Evolutionary conservation across 1,139 yeast species (phyloP).

Genomic region (Scheffersomyces segobiensis): DNA sequence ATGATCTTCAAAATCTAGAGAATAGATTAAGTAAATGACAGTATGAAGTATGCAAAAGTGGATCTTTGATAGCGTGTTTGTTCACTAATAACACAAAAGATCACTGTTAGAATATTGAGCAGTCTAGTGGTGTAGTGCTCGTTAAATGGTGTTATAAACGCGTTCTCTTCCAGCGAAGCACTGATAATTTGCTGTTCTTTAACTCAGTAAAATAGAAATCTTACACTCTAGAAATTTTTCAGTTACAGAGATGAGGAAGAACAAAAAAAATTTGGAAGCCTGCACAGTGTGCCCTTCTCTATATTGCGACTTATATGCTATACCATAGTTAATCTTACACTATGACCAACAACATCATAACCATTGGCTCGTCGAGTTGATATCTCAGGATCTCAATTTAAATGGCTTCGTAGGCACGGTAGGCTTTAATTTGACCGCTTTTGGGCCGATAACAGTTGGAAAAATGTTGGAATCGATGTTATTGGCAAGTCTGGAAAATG

Average conservation of each 20-base stretch:
- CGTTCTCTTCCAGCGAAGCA: neutral
- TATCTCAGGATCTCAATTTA: conserved; percentile 7
- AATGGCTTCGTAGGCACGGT: conserved; percentile 40
- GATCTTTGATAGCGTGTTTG: neutral
- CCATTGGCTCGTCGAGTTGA: conserved; percentile 1
- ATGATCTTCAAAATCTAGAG: no score
- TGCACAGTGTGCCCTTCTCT: neutral
- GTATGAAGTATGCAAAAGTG: neutral
- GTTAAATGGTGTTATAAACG: neutral
- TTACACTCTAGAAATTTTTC: neutral
- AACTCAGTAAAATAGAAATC: neutral
- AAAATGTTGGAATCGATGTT: conserved; percentile 32
- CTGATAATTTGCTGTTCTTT: neutral
- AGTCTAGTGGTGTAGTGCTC: neutral
- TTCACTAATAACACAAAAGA: neutral
- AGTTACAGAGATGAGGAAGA: conserved; percentile 1
- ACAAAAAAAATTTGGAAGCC: conserved; percentile 1
- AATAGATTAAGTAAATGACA: no score
- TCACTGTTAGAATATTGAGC: neutral
- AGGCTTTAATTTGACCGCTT: conserved; percentile 34
- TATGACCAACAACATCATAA: neutral
- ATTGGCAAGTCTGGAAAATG: conserved; percentile 59
- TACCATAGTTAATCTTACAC: neutral
- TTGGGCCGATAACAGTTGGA: conserved; percentile 36
- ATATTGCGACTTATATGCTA: conserved; percentile 2